Percentiles rank a stretch among this genome's conserved stretches.
These are phyloP conservation scores for Penicillium sp. DNA, from an alignment of 2,329 filamentous ascomycete species.

Conservation along the genomic window DNA sequence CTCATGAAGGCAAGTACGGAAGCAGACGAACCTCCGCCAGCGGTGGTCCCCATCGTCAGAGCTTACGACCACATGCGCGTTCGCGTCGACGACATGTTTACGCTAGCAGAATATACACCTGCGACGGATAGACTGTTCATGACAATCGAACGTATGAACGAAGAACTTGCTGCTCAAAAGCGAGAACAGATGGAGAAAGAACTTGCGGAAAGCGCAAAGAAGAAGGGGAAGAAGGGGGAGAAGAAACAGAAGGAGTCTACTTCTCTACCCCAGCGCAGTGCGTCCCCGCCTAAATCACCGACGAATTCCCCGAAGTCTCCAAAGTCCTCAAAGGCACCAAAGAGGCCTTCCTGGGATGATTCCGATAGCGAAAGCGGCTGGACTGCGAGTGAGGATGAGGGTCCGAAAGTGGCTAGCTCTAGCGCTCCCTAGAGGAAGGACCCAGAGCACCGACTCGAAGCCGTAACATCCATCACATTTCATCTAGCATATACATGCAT, in stretches of 20 bases:
- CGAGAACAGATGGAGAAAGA: conserved; percentile 16
- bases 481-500: neutral
- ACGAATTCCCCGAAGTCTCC: no score
- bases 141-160: conserved; percentile 43
- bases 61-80: conserved; percentile 70
- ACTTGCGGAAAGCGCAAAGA: conserved; percentile 26
- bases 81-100: conserved; percentile 62
- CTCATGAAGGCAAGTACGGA: neutral
- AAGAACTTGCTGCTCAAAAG: conserved; percentile 9
- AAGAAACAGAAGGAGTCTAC: conserved; percentile 22
- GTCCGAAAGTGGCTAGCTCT: neutral
- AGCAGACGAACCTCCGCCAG: neutral
- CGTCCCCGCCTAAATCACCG: neutral
- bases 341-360: conserved; percentile 38
- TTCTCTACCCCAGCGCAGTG: neutral
- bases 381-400: conserved; percentile 33
- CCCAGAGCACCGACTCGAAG: neutral
- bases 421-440: neutral
- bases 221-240: conserved; percentile 28
- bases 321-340: neutral
- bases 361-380: conserved; percentile 45
- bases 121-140: conserved; percentile 60
- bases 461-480: neutral
- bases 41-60: conserved; percentile 51
- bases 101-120: conserved; percentile 62